Percentiles rank a stretch among this genome's conserved stretches.
These are phyloP conservation scores for Xylariaceae sp. DNA, from an alignment of 2,329 filamentous ascomycete species.

Conservation along the genomic window DNA sequence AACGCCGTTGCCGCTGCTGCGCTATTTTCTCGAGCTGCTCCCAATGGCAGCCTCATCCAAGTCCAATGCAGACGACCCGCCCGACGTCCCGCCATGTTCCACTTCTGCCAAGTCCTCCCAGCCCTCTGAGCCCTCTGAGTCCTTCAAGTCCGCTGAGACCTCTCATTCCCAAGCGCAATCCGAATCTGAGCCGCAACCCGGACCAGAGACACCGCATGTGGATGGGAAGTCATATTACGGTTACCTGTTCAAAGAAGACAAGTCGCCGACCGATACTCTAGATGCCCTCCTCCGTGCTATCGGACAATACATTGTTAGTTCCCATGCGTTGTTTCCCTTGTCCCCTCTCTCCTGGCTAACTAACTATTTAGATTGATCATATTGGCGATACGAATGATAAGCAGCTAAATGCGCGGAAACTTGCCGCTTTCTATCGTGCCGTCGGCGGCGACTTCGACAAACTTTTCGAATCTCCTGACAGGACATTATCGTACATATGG, in stretches of 20 bases:
- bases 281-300: conserved; percentile 65
- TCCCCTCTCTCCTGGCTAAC: not conserved
- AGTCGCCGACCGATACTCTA: conserved; percentile 61
- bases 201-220: conserved; percentile 17
- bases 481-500: conserved; percentile 86
- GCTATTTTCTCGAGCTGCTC: conserved; percentile 23
- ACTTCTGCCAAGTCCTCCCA: conserved; percentile 12
- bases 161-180: conserved; percentile 11
- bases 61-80: conserved; percentile 22
- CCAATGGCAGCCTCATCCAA: conserved; percentile 17
- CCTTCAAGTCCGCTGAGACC: conserved; percentile 9
- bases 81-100: conserved; percentile 16
- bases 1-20: not conserved
- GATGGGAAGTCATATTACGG: conserved; percentile 49
- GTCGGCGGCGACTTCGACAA: conserved; percentile 72
- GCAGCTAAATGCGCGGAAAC: conserved; percentile 59
- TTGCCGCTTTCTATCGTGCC: conserved; percentile 70
- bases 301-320: conserved; percentile 63
- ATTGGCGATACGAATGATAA: conserved; percentile 53
- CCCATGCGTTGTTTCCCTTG: conserved; percentile 1
- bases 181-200: conserved; percentile 12
- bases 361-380: conserved; percentile 45
- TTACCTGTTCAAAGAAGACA: conserved; percentile 63
- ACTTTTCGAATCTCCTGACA: conserved; percentile 70
- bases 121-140: not conserved